Evolutionary conservation across 2,329 filamentous ascomycete species (phyloP), one percentile per base, ranked within the genome.

Genomic region (Sporothrix euskadiensis): DNA sequence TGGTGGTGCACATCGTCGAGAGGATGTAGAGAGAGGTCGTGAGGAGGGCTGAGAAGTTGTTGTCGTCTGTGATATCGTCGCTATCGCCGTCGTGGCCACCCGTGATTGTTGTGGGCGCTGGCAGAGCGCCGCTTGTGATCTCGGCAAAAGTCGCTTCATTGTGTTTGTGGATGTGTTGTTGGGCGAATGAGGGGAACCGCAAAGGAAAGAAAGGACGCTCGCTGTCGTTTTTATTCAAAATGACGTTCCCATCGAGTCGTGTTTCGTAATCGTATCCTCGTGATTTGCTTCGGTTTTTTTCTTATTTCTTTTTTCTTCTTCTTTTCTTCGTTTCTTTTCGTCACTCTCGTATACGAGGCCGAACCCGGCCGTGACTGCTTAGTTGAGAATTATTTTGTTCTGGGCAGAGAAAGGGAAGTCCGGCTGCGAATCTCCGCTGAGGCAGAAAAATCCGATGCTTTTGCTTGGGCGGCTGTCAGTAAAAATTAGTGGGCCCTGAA

Each of bases 91-190:
- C 30, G 54, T 7, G 4, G 52, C 30, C 12, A 14, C 44, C 39
- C 57, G 57, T 61, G 7, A 19, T 16, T 14, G 41, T 66, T n/a
- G 61, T 66, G 61, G 61, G 39, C 47, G 47, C 32, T 54, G 71
- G 35, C 74, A 63, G 69, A 77, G 78, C 80, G 73, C 4, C 78
- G 80, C 68, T 80, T 77, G 52, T 82, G 76, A 73, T 78, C 78
- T 54, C 41, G 80, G 78, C 61, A 80, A 71, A 70, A 83, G 72
- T 59, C 74, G 69, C 66, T 70, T 73, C 74, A 75, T 75, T 22
- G 71, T 70, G 47, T 4, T 30, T 30, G 26, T 12, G 19, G 3
- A 9, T 73, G 12, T 49, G n/a, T 3, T 4, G 41, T 44, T 44
- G 41, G 19, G 9, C 12, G 63, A n/a, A 10, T 22, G n/a, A 44